Evolutionary conservation across 345 rosid genomes (phyloP).

Genomic region (Ricinus communis): DNA sequence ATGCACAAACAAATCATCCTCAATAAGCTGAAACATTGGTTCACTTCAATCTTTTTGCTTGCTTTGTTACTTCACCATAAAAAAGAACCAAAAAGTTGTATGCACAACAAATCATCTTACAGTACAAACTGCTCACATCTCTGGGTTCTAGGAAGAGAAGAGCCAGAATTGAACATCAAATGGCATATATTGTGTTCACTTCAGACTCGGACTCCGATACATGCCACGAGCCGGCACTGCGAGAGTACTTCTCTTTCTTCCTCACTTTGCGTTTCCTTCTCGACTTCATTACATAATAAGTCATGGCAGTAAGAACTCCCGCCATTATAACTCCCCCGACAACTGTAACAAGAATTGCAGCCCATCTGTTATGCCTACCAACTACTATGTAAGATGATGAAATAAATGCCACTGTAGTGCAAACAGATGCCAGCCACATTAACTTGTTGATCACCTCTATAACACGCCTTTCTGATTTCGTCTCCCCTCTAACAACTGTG

Average conservation of each 20-base stretch:
- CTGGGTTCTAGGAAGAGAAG: neutral
- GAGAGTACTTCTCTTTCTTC: slow-evolving; percentile 51
- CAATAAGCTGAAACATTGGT: too few species aligned
- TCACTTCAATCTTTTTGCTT: neutral
- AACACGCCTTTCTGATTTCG: slow-evolving; percentile 73
- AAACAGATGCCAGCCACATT: slow-evolving; percentile 95
- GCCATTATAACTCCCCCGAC: slow-evolving; percentile 74
- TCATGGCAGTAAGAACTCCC: slow-evolving; percentile 70
- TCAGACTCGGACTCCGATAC: slow-evolving; percentile 63
- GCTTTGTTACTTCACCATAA: neutral
- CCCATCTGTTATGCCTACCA: slow-evolving; percentile 64
- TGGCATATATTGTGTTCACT: slow-evolving; percentile 71
- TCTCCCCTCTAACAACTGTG: slow-evolving; percentile 81
- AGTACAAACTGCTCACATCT: neutral
- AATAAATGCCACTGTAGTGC: slow-evolving; percentile 73
- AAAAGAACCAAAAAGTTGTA: too few species aligned
- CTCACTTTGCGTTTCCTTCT: slow-evolving; percentile 50
- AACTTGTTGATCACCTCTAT: slow-evolving; percentile 83
- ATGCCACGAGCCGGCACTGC: slow-evolving; percentile 35
- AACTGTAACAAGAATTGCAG: slow-evolving; percentile 71
- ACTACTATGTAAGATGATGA: slow-evolving; percentile 84
- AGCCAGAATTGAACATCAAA: slow-evolving; percentile 32
- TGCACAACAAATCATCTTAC: neutral
- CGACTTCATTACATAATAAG: slow-evolving; percentile 70
- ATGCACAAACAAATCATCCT: too few species aligned